These are phyloP conservation scores for Kodamaea arcana DNA, from an alignment of 1,139 yeast species.

Conservation along the genomic window DNA sequence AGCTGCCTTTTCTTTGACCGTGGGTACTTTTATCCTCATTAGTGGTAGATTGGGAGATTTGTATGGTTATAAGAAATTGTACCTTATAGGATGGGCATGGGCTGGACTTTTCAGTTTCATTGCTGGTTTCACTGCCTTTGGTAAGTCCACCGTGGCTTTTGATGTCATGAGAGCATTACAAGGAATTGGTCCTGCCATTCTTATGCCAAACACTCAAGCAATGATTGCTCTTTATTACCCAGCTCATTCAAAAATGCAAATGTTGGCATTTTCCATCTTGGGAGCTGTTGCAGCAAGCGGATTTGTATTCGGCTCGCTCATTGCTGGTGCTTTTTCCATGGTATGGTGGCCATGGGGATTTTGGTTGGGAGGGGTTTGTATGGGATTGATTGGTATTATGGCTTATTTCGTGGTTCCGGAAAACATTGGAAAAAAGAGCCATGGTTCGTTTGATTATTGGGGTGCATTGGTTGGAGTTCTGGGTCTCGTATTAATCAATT, in stretches of 20 bases:
- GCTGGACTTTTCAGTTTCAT: constrained; percentile 46
- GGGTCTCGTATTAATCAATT: constrained; percentile 48
- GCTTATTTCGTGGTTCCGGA: constrained; percentile 43
- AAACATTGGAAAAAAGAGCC: constrained; percentile 21
- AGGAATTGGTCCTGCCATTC: constrained; percentile 57
- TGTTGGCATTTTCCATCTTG: constrained; percentile 43
- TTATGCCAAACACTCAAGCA: constrained; percentile 56
- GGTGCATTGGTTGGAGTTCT: constrained; percentile 46
- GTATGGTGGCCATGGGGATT: constrained; percentile 59
- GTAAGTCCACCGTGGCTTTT: constrained; percentile 40
- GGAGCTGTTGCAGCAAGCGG: constrained; percentile 63
- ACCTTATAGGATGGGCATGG: constrained; percentile 46
- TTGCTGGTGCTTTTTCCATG: constrained; percentile 42
- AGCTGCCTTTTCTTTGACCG: constrained; percentile 55
- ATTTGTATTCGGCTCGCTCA: constrained; percentile 46
- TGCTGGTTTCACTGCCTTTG: constrained; percentile 43
- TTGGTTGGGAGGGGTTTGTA: constrained; percentile 43
- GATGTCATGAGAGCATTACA: constrained; percentile 53
- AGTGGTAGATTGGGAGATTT: constrained; percentile 66
- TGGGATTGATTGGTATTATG: constrained; percentile 23
- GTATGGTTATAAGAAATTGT: constrained; percentile 51
- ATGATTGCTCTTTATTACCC: constrained; percentile 51
- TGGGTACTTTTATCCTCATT: constrained; percentile 58
- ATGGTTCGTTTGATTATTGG: constrained; percentile 38
- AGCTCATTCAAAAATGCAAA: constrained; percentile 31